Evolutionary conservation across 139 green algal species (phyloP), one percentile per base, ranked within the genome.

Genomic region (Chlamydomonas schloesseri): DNA sequence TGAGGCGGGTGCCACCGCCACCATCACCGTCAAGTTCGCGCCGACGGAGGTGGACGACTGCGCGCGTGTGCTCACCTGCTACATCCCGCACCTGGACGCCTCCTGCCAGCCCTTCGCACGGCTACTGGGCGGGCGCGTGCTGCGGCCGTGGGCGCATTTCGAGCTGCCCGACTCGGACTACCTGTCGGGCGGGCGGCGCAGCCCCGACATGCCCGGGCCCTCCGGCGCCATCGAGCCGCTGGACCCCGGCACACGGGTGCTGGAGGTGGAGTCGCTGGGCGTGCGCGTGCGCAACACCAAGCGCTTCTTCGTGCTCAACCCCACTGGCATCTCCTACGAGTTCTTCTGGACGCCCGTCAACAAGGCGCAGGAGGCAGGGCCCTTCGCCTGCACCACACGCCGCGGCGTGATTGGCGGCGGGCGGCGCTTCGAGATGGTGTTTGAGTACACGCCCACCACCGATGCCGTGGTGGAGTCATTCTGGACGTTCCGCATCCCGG

Each of bases 91-190:
- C 76, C 84, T 97, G 33, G 89, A 93, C 37, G 79, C 84, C 1
- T 71, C 73, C 71, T 86, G 36, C 57, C 46, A 71, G 60, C 90
- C 89, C 34, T 80, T 96, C 0, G 31, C 4, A 42, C 74, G 88
- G 21, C 71, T 58, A 15, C 86, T 97, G 47, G 80, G 62, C 36
- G 94, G 93, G 5, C 80, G 90, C 68, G 91, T 95, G 55, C 88
- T 95, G 76, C 90, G 95, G 0, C 95, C 95, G 0, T 97, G 93
- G 95, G 96, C 93, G 85, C 95, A 98, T 89, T 97, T 98, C 85
- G 93, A 97, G 62, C 89, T 98, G 77, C 92, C 93, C 1, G 93
- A 94, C 46, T 91, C 71, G 34, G 93, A 97, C 70, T 96, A 96
- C 74, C 15, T 96, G 28, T 82, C 81, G 1, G 81, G 68, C 50